Percentiles rank a stretch among this genome's conserved stretches.
Conservation (phyloP, 495 filamentous ascomycete species). For the Sordaria brevicollis region DNA sequence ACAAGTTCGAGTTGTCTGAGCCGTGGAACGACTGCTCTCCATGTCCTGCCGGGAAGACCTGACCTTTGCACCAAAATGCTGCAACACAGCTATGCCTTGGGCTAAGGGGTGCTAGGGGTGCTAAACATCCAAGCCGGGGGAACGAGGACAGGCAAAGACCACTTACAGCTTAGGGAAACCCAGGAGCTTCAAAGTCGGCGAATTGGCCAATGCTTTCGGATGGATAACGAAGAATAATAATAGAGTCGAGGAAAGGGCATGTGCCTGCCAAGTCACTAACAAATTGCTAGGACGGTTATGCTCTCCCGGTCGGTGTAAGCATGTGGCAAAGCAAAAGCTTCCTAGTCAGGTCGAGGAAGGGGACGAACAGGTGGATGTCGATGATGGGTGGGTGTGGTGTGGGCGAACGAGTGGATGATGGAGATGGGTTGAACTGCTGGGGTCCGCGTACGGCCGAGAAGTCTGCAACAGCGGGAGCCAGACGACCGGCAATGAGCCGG, state of each 20-base stretch:
- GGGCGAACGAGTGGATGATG: too few relatives aligned
- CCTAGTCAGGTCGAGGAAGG: not conserved
- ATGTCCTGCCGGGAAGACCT: constrained; percentile 9
- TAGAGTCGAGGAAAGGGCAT: not conserved
- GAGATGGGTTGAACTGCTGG: not conserved
- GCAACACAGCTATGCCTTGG: constrained; percentile 14
- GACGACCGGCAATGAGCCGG: not conserved
- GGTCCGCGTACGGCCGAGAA: not conserved
- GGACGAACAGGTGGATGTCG: not conserved
- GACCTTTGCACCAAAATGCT: not conserved
- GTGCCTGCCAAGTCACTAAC: not conserved
- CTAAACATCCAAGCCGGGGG: constrained; percentile 22
- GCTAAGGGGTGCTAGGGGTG: constrained; percentile 18
- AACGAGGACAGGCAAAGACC: constrained; percentile 20
- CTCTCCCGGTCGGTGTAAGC: not conserved
- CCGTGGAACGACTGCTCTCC: not conserved
- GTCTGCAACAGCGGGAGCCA: not conserved
- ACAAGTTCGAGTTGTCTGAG: not conserved
- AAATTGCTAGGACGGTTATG: not conserved
- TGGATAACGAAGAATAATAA: not conserved
- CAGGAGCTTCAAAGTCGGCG: not conserved
- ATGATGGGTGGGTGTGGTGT: not conserved
- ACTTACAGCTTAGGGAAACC: constrained; percentile 21
- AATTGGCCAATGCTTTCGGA: not conserved
- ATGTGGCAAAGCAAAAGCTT: not conserved